Base-by-base conservation (phyloP, 2,329 filamentous ascomycete genomes). In the Alternaria hordeiaustralica region DNA sequence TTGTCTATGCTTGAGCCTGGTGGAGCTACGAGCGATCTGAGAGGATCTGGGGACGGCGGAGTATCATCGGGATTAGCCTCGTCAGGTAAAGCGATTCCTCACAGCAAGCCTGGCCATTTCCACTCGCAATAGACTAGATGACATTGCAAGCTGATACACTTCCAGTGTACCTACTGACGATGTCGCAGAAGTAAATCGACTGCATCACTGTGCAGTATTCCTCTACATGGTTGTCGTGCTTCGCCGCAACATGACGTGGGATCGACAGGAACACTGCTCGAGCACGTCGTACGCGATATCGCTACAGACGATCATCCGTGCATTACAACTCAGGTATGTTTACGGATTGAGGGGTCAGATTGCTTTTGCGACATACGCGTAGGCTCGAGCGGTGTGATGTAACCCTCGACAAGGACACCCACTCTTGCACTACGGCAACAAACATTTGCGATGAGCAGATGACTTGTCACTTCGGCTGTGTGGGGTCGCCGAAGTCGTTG, bases 11-110 rank as follows among this genome's bases (percentile, higher is more conserved):
- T 23, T 23, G 30, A 41, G 20, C 13, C 30, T 30, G 9, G 44
- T 61, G 44, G 53, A 57, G 28, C 23, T 18, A 23, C 44, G 51
- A 49, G 28, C n/a, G 8, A 51, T 36, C 28, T 23, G 44, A 21
- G 18, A 49, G 30, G 43, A 60, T 60, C 43, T 60, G 21, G 58
- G 44, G 58, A 49, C n/a, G 50, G 58, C 33, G 43, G 55, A 20
- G 49, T 53, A 41, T 53, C 49, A 20, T 53, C 49, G 30, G 28
- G 20, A 25, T 36, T 53, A 11, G 58, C 33, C 41, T 10, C 15
- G 15, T 51, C 55, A 49, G 45, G 33, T 58, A 50, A 11, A 28
- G 13, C 3, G 9, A 41, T 21, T 4, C 9, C 10, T 23, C 5
- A 33, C 49, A 25, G 13, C 20, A 23, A n/a, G 30, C 28, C 20